phyloP scores from a whole-genome alignment of 768 basidiomycete genomes.

The Phlebiopsis flavidoalba region DNA sequence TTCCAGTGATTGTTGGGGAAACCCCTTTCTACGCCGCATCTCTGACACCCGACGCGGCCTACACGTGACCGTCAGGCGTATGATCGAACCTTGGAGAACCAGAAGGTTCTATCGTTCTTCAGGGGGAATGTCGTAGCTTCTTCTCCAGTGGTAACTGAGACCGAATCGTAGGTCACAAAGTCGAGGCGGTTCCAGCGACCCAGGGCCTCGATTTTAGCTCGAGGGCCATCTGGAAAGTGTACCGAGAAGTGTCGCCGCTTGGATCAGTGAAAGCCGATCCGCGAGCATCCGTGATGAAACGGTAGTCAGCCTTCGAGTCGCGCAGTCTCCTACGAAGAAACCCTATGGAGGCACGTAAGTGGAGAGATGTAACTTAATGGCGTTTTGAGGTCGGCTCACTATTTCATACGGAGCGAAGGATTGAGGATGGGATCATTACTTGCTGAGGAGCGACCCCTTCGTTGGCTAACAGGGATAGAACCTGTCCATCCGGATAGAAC shows the following conservation, averaged over 20 bases:
- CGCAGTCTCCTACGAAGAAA: conserved; percentile 69
- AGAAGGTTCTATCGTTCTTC: conserved; percentile 86
- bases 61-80: conserved; percentile 27
- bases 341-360: conserved; percentile 42
- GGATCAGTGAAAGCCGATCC: conserved; percentile 53
- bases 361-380: not conserved
- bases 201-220: conserved; percentile 69
- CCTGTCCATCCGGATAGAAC: conserved; percentile 83
- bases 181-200: conserved; percentile 85
- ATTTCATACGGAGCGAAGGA: conserved; percentile 74
- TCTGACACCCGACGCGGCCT: too few species aligned
- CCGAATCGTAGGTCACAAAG: conserved; percentile 66
- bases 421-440: conserved; percentile 73
- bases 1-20: too few species aligned
- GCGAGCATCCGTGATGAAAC: conserved; percentile 50
- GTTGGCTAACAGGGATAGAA: conserved; percentile 80
- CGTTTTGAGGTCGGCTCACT: conserved; percentile 33
- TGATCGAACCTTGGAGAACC: conserved; percentile 88
- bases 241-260: conserved; percentile 33
- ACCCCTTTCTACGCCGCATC: too few species aligned
- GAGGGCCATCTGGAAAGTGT: conserved; percentile 72
- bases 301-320: conserved; percentile 52
- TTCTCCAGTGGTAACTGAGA: conserved; percentile 75
- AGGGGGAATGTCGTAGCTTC: conserved; percentile 54
- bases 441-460: conserved; percentile 68